Evolutionary conservation across 208 protist genomes (phyloP), one percentile per base, ranked within the genome.

Genomic region (Wallacemonas sp.): DNA sequence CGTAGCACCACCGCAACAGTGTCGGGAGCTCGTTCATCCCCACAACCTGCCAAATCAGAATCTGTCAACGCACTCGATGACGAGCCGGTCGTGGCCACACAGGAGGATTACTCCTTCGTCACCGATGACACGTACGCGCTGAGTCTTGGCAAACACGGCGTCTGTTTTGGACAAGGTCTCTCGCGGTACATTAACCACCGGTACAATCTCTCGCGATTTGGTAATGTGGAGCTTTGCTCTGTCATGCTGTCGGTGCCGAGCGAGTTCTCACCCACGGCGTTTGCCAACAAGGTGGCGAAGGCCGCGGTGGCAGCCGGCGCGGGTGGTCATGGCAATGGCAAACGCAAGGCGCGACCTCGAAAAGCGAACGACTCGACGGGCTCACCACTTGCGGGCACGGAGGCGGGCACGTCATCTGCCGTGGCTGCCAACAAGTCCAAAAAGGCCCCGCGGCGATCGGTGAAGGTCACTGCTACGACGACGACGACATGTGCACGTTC

Each of bases 111-210:
- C 2, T 70, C 69, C 28, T 77, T 93, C 44, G 69, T 68, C 21
- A 64, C 46, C 4, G 88, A 95, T 58, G 85, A 90, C 75, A 93
- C 85, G 5, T 95, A 95, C 73, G 89, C 86, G 15, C 56, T 95
- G n/a, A 84, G 86, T 1, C 70, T 95, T 0, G 89, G 82, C 19
- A 42, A 63, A n/a, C 77, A 91, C 34, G 78, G 70, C 27, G 66
- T 93, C 27, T 92, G 85, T 70, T 92, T 91, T 62, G 89, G 89
- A 1, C 89, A 93, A 49, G 82, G 86, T 8, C 70, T 93, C 9
- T 76, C 84, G 17, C 82, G 89, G 26, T 95, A 95, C 74, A 90
- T 88, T 39, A 95, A 95, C 70, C 89, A 95, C 70, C 89, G 89
- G 47, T 95, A 95, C 78, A 93, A 93, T 71, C 60, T 86, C 8